Conservation (phyloP, 1,284 basidiomycete species). For the Apiotrichum porosum region DNA sequence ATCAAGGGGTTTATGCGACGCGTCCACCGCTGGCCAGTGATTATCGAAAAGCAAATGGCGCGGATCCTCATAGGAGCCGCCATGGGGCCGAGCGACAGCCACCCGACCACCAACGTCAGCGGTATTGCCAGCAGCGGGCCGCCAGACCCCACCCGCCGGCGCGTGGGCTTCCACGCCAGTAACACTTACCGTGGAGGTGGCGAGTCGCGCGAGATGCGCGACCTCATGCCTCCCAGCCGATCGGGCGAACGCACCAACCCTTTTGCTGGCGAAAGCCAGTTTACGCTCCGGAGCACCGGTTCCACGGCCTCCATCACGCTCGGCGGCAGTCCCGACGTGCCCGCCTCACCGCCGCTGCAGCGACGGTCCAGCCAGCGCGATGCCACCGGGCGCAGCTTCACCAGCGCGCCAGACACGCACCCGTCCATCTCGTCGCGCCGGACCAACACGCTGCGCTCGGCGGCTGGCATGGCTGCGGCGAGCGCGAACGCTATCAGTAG, state of each 20-base stretch:
- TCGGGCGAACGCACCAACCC: too few species aligned
- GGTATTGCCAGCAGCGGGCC: neutral
- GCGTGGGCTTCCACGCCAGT: slow-evolving; percentile 5
- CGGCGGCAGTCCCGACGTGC: slow-evolving; percentile 8
- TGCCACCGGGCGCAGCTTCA: slow-evolving; percentile 6
- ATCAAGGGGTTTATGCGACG: slow-evolving; percentile 95
- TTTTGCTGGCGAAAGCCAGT: slow-evolving; percentile 31
- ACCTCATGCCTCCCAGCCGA: neutral
- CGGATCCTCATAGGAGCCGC: slow-evolving; percentile 4
- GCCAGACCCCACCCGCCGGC: neutral
- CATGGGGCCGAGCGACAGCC: neutral
- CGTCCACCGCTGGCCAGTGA: slow-evolving; percentile 79
- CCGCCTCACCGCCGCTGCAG: neutral
- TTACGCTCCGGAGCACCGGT: slow-evolving; percentile 32
- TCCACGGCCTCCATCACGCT: slow-evolving; percentile 7
- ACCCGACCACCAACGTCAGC: neutral
- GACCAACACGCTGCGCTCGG: slow-evolving; percentile 11
- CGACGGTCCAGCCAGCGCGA: too few species aligned
- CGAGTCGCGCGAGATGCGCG: neutral
- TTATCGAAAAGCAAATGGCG: slow-evolving; percentile 46
- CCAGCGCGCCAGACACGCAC: slow-evolving; percentile 16
- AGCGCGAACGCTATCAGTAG: slow-evolving; percentile 2
- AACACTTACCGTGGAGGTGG: neutral
- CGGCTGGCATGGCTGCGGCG: neutral
- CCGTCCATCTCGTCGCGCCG: slow-evolving; percentile 11